Conservation (phyloP, 768 basidiomycete species). For the Dioszegia crocea region DNA sequence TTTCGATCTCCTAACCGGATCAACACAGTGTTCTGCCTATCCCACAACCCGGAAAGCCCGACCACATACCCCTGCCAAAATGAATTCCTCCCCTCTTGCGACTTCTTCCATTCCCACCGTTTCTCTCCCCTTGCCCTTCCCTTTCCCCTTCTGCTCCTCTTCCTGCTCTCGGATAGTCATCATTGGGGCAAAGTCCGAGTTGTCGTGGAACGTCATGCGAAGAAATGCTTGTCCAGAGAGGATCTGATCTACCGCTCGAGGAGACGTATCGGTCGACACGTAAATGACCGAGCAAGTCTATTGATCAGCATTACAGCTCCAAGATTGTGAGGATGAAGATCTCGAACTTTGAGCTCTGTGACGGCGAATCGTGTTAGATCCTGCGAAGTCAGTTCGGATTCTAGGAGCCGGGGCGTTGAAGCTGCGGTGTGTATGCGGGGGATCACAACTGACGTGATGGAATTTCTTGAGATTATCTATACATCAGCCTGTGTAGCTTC, state of each 20-base stretch:
- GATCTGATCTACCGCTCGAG: conserved; percentile 16
- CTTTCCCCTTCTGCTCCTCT: conserved; percentile 11
- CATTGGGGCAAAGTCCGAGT: conserved; percentile 45
- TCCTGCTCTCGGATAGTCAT: conserved; percentile 17
- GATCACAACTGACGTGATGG: conserved; percentile 28
- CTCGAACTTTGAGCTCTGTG: conserved; percentile 20
- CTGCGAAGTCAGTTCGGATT: conserved; percentile 10
- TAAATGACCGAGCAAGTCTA: conserved; percentile 39
- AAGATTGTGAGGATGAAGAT: not conserved
- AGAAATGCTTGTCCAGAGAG: conserved; percentile 41
- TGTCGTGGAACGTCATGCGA: conserved; percentile 41
- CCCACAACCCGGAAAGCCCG: not conserved
- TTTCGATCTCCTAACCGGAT: conserved; percentile 33
- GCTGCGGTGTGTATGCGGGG: too few relatives aligned
- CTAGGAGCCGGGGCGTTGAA: too few relatives aligned
- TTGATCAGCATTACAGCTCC: not conserved
- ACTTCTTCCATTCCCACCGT: conserved; percentile 38
- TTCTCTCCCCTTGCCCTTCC: conserved; percentile 13
- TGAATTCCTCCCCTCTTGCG: conserved; percentile 45
- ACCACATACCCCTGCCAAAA: conserved; percentile 39
- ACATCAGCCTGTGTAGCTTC: not conserved
- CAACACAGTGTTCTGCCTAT: not conserved
- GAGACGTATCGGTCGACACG: conserved; percentile 41
- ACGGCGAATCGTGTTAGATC: conserved; percentile 30
- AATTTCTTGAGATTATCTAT: conserved; percentile 31